Base-by-base conservation (phyloP, 225 moss, liverwort and hornwort genomes). In the Sphagnum tenellum region DNA sequence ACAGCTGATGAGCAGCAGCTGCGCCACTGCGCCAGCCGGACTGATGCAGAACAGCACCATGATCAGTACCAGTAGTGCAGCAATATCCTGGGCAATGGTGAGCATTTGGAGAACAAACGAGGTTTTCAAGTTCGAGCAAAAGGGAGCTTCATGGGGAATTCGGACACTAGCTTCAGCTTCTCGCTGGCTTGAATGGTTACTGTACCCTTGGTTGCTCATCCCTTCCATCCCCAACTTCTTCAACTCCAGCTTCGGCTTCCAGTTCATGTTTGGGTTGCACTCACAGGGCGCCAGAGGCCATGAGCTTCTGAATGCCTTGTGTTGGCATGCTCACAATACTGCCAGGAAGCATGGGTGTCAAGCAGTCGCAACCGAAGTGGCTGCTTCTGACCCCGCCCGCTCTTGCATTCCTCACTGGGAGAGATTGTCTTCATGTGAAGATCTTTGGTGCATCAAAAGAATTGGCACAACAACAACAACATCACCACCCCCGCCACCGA, bases 91-190 rank as follows among this genome's bases (percentile, higher is more conserved):
- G 93, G 96, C 98, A 2, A 89, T 98, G 70, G 70, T 98, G 6
- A 93, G 93, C 58, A 67, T 98, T 3, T 98, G 98, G 98, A 90
- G 87, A 70, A 93, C 90, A 70, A 92, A 98, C 57, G 98, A 98
- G 65, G 76, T 90, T n/a, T 98, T 98, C 71, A 86, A 71, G 71
- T 77, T 90, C 45, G 89, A 98, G 70, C 77, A 89, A 67, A 87
- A 74, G 45, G 90, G 93, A 13, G 93, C 87, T 0, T 82, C 90
- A 1, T 73, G 89, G 75, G 67, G 79, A 50, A 83, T 85, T 55
- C 80, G 83, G 48, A 78, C 87, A 9, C 79, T 73, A 2, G 89
- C 98, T 6, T 73, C 79, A 54, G 49, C 89, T 9, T 84, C 98
- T 44, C 87, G 98, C 0, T 80, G 72, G 48, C 74, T 84, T 0